Evolutionary conservation across 306 rosid genomes (phyloP).

Genomic region (Mimosa bimucronata): DNA sequence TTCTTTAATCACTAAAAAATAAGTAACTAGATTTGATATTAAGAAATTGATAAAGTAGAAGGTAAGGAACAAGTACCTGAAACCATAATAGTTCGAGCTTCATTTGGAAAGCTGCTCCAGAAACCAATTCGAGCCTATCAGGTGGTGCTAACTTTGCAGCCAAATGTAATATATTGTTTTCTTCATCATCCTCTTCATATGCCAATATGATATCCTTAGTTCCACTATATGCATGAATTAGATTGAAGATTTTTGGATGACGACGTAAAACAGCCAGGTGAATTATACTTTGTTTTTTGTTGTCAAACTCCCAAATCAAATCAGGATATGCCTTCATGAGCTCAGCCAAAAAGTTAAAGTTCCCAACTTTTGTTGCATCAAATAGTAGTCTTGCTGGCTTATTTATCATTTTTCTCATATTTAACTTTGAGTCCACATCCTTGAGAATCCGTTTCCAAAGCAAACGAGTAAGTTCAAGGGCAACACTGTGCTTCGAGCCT

Average conservation of each 20-base stretch:
- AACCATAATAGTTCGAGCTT: slow-evolving; percentile 45
- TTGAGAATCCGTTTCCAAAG: slow-evolving; percentile 29
- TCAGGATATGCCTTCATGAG: slow-evolving; percentile 31
- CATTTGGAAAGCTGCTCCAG: slow-evolving; percentile 53
- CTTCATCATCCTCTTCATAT: background rate
- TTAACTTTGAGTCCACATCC: fast-evolving
- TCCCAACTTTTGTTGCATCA: slow-evolving; percentile 43
- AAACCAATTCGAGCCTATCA: slow-evolving; percentile 35
- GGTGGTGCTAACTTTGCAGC: slow-evolving; percentile 46
- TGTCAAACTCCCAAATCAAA: slow-evolving; percentile 29
- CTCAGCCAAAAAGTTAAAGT: slow-evolving; percentile 43
- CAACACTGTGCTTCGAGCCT: slow-evolving; percentile 25
- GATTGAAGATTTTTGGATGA: background rate
- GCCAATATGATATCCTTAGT: slow-evolving; percentile 26
- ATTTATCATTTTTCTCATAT: background rate
- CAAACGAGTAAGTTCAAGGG: slow-evolving; percentile 25
- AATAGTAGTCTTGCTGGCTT: slow-evolving; percentile 23
- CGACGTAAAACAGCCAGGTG: background rate
- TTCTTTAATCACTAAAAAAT: no score
- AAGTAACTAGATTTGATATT: no score
- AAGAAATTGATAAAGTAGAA: no score
- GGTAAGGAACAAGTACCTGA: slow-evolving; percentile 35
- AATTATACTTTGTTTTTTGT: background rate
- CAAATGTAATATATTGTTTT: slow-evolving; percentile 37
- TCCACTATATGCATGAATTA: background rate